Percentiles rank a stretch among this genome's conserved stretches.
These are phyloP conservation scores for Moesziomyces parantarcticus DNA, from an alignment of 1,284 basidiomycete genomes.

Conservation along the genomic window DNA sequence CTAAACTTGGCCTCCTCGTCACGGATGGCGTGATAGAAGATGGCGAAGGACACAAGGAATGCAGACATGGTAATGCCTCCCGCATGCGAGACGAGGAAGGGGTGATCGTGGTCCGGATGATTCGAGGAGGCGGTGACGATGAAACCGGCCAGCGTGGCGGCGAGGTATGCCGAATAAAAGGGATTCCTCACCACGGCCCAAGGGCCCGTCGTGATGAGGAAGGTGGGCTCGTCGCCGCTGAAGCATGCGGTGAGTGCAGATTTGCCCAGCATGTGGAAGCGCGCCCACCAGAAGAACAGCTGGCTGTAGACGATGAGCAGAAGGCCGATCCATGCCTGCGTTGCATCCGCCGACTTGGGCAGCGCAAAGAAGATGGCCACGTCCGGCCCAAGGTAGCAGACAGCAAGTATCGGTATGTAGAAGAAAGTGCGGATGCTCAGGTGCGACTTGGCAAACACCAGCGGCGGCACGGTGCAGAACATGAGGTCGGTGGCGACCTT, in stretches of 20 bases:
- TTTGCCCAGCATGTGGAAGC: constrained; percentile 27
- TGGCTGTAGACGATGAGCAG: constrained; percentile 29
- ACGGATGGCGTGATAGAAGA: constrained; percentile 36
- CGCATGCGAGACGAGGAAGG: constrained; percentile 31
- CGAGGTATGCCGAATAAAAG: constrained; percentile 38
- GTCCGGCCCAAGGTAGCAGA: constrained; percentile 15
- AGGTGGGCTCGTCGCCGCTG: constrained; percentile 32
- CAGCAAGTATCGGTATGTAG: constrained; percentile 7
- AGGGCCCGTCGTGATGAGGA: constrained; percentile 31
- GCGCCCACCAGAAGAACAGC: constrained; percentile 44
- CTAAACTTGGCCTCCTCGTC: constrained; percentile 49
- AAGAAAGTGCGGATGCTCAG: constrained; percentile 18
- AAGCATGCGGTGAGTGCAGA: constrained; percentile 27
- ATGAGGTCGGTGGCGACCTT: constrained; percentile 34
- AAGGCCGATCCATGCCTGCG: constrained; percentile 22
- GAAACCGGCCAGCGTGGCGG: constrained; percentile 34
- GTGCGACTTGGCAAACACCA: constrained; percentile 30
- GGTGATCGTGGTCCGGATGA: constrained; percentile 39
- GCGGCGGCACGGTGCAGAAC: constrained; percentile 23
- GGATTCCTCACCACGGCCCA: constrained; percentile 45
- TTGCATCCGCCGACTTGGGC: constrained; percentile 28
- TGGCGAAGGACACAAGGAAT: constrained; percentile 23
- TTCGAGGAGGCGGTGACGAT: constrained; percentile 40
- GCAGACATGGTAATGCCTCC: constrained; percentile 27
- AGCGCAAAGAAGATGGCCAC: constrained; percentile 38